phyloP scores from a whole-genome alignment of 2,329 filamentous ascomycete species.

The Trichoderma lentiforme region DNA sequence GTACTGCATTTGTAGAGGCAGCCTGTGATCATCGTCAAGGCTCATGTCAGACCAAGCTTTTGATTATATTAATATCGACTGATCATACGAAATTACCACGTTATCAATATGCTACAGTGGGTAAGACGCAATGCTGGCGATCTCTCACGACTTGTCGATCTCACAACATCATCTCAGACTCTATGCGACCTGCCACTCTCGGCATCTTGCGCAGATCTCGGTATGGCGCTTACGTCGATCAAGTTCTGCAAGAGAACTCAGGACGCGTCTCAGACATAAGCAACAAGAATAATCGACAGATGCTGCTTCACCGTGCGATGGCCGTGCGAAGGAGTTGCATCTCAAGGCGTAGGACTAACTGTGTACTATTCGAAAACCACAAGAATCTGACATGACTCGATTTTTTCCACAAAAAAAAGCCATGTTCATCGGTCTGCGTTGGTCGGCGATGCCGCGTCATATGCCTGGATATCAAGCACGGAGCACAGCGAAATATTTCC shows the following conservation, averaged over 20 bases:
- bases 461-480: not conserved
- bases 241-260: not conserved
- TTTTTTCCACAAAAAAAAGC: not conserved
- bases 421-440: not conserved
- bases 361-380: not conserved
- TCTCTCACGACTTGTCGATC: not conserved
- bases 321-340: not conserved
- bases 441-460: not conserved
- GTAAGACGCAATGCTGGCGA: not conserved
- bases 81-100: not conserved
- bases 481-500: not conserved
- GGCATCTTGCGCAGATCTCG: constrained; percentile 1
- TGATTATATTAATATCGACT: not conserved
- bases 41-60: not conserved
- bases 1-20: not conserved
- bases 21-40: not conserved
- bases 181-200: not conserved
- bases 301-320: not conserved
- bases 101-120: not conserved
- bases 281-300: not conserved
- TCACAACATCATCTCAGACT: not conserved
- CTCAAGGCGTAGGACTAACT: not conserved
- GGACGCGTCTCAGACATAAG: not conserved
- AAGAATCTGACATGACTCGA: not conserved
- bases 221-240: constrained; percentile 6